These are phyloP conservation scores for Edaphochlamys debaryana DNA, from an alignment of 139 green algal species.

Conservation along the genomic window DNA sequence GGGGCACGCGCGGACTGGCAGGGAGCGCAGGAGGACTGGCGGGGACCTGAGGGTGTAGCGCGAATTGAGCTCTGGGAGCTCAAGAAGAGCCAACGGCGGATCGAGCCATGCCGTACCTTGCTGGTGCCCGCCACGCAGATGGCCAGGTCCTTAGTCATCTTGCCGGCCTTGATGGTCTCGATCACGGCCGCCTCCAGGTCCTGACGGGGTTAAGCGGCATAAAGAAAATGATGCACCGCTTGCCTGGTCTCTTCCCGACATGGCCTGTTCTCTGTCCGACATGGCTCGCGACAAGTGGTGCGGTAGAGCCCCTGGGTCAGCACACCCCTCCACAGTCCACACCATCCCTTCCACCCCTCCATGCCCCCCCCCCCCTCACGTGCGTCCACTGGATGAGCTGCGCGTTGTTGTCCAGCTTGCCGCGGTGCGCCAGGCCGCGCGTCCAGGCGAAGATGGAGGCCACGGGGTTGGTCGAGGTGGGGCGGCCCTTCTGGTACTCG, in stretches of 20 bases:
- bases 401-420: conserved; percentile 92
- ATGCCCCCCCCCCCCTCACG: neutral
- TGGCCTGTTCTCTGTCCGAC: no score
- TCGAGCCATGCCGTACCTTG: conserved; percentile 65
- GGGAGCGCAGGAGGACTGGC: no score
- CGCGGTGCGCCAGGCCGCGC: conserved; percentile 88
- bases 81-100: no score
- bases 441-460: conserved; percentile 98
- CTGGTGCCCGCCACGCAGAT: conserved; percentile 90
- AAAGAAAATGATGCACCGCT: no score
- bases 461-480: conserved; percentile 95
- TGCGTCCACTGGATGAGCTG: conserved; percentile 80
- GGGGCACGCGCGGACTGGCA: no score
- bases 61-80: no score
- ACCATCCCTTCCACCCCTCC: neutral
- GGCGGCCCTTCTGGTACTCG: conserved; percentile 94
- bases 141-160: conserved; percentile 96
- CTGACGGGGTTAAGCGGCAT: conserved; percentile 34
- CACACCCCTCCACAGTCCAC: no score
- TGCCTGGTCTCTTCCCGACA: no score
- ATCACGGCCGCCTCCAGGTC: conserved; percentile 91
- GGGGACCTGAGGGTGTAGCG: no score
- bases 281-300: no score
- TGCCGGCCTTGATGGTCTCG: conserved; percentile 85
- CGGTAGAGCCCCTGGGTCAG: no score